phyloP scores from a whole-genome alignment of 2,329 filamentous ascomycete genomes.

The Ceratocystiopsis sp. region DNA sequence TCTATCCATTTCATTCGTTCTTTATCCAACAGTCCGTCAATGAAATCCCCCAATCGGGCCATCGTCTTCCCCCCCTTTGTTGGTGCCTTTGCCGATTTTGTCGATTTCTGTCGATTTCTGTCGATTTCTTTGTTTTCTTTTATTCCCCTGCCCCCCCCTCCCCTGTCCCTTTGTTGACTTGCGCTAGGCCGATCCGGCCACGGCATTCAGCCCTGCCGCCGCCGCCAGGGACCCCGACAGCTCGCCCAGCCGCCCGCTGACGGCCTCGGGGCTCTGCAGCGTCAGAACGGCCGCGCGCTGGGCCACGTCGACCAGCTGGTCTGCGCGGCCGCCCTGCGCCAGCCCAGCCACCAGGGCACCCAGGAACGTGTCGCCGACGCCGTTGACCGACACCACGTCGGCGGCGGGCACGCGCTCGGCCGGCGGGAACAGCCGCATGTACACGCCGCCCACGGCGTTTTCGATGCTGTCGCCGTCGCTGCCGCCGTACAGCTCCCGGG shows the following conservation, averaged over 20 bases:
- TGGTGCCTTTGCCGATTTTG: too few relatives aligned
- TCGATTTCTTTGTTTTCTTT: too few relatives aligned
- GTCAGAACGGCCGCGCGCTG: conserved; percentile 70
- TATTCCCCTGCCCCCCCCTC: too few relatives aligned
- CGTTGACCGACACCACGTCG: conserved; percentile 79
- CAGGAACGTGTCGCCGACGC: conserved; percentile 83
- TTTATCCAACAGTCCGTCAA: too few relatives aligned
- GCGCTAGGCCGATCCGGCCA: too few relatives aligned
- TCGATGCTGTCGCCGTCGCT: conserved; percentile 26
- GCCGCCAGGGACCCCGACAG: conserved; percentile 11
- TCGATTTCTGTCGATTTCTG: too few relatives aligned
- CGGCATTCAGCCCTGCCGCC: conserved; percentile 3
- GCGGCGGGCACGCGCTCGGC: conserved; percentile 40
- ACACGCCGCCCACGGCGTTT: conserved; percentile 51
- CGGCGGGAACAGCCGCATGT: conserved; percentile 58
- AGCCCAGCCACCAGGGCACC: conserved; percentile 72
- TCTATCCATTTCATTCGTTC: too few relatives aligned
- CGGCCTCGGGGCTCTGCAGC: conserved; percentile 56
- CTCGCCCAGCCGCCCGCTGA: conserved; percentile 21
- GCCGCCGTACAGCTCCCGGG: conserved; percentile 7
- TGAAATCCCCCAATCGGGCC: too few relatives aligned
- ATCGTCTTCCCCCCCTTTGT: too few relatives aligned
- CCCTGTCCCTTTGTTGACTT: too few relatives aligned
- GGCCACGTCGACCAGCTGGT: conserved; percentile 57
- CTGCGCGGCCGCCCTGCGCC: conserved; percentile 36